phyloP scores from a whole-genome alignment of 768 basidiomycete species.

The Mycena chlorophos region DNA sequence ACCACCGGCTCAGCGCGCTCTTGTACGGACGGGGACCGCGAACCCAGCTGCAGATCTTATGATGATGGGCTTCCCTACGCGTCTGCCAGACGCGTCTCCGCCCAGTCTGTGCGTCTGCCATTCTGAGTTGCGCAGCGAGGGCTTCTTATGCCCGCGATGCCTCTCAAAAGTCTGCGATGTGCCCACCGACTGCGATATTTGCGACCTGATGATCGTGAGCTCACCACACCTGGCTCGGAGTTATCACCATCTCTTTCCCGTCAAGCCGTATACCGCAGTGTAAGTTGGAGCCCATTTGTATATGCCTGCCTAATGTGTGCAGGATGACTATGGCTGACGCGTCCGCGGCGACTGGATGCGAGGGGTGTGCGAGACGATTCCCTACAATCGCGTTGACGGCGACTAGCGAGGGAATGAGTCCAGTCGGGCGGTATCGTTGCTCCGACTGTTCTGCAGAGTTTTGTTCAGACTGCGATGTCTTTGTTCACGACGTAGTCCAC shows the following conservation, averaged over 20 bases:
- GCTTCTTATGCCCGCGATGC: conserved; percentile 94
- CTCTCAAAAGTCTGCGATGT: conserved; percentile 94
- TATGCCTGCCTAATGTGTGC: conserved; percentile 11
- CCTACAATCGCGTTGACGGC: conserved; percentile 41
- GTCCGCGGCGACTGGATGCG: conserved; percentile 51
- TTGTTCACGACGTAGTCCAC: conserved; percentile 93
- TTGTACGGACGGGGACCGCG: conserved; percentile 45
- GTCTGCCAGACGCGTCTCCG: conserved; percentile 79
- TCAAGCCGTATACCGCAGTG: conserved; percentile 81
- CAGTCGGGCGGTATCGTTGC: conserved; percentile 86
- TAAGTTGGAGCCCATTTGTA: conserved; percentile 42
- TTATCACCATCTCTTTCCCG: conserved; percentile 94
- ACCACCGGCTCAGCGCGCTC: conserved; percentile 79
- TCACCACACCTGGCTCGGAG: conserved; percentile 96
- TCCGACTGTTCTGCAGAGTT: conserved; percentile 85
- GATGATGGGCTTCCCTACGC: conserved; percentile 99
- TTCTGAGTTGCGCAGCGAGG: conserved; percentile 86
- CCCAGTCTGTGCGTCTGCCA: conserved; percentile 92
- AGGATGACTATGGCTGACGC: conserved; percentile 44
- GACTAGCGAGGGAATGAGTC: conserved; percentile 69
- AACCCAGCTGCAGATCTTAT: conserved; percentile 86
- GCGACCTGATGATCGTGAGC: conserved; percentile 96
- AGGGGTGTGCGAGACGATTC: conserved; percentile 79
- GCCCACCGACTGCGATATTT: conserved; percentile 96
- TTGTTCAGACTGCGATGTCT: conserved; percentile 94